A percentile compares a stretch with the other conserved stretches of the same genome.
phyloP scores from a whole-genome alignment of 2,329 filamentous ascomycete genomes.

The Neoscytalidium dimidiatum region DNA sequence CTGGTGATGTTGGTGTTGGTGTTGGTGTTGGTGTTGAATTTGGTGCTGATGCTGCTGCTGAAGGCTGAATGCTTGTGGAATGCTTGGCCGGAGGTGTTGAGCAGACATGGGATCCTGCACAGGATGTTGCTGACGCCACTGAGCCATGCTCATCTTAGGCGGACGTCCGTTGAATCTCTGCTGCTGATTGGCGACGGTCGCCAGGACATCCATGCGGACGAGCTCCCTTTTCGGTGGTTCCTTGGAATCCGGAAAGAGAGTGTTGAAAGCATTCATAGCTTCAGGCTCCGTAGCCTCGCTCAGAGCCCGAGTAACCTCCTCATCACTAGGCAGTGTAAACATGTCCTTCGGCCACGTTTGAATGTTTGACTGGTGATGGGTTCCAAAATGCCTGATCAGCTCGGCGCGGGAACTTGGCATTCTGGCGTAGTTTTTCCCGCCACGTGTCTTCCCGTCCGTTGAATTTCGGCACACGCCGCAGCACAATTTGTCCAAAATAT shows the following conservation, averaged over 20 bases:
- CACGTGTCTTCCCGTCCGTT: conserved; percentile 12
- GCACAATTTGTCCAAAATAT: conserved; percentile 19
- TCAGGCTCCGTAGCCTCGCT: neutral
- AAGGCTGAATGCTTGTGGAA: conserved; percentile 7
- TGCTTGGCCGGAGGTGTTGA: neutral
- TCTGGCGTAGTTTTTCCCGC: conserved; percentile 19
- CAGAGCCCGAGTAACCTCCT: conserved; percentile 9
- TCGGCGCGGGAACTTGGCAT: conserved; percentile 15
- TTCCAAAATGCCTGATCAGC: conserved; percentile 17
- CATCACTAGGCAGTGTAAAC: conserved; percentile 17
- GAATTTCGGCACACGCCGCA: conserved; percentile 14
- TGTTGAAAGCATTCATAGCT: conserved; percentile 12
- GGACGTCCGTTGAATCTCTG: conserved; percentile 12
- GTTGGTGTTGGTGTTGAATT: neutral
- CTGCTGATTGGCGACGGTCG: conserved; percentile 15
- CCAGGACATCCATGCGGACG: conserved; percentile 6
- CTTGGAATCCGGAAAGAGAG: conserved; percentile 11
- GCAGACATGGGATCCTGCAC: conserved; percentile 6
- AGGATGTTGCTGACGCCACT: conserved; percentile 15
- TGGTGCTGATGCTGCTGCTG: neutral
- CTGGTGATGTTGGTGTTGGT: neutral
- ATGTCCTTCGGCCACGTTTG: conserved; percentile 18
- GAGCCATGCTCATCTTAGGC: neutral
- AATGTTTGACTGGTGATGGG: conserved; percentile 1
- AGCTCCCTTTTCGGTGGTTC: conserved; percentile 15